Evolutionary conservation across 352 stramenopile genomes (phyloP), one percentile per base, ranked within the genome.

Genomic region (Globisporangium radiosum): DNA sequence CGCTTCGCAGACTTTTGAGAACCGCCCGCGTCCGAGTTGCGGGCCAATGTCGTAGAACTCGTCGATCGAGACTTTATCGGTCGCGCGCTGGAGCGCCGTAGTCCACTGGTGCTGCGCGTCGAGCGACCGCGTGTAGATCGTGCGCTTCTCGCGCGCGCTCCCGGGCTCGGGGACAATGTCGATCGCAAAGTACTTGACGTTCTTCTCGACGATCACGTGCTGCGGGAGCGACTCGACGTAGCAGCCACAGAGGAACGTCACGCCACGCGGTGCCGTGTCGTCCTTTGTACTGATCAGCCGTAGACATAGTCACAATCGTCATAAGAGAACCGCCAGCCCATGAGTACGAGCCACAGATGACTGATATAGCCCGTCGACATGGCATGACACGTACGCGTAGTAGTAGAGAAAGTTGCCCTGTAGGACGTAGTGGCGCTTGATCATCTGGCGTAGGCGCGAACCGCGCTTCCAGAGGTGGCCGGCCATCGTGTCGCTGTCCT

Each of bases 341-440:
- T 33, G 25, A 33, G 25, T 33, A 33, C 25, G 25, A 33, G 25
- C 25, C 25, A 33, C 25, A 2, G 2, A 33, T 33, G 25, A 33
- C 25, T 33, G 25, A 33, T 33, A 33, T 25, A 25, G 19, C 1
- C 19, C 19, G 19, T 25, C 19, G 19, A 25, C 19, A 25, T 2
- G 19, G 40, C 14, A 14, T n/a, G 11, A n/a, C 57, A 47, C 47
- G 53, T 74, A 90, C 76, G 80, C 70, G 59, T 93, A 94, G 60
- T 91, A 94, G 68, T 95, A 95, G 19, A 95, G 76, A 55, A 96
- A 96, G 48, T 90, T 93, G 62, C 85, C 86, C 60, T 94, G 84
- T 14, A 96, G 65, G 19, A 88, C 78, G 68, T 93, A 94, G 64
- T 92, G 76, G 40, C 82, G 77, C 65, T 88, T 90, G 69, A 87